Evolutionary conservation across 148 eudicot genomes (phyloP).

Genomic region (Spergularia marina): DNA sequence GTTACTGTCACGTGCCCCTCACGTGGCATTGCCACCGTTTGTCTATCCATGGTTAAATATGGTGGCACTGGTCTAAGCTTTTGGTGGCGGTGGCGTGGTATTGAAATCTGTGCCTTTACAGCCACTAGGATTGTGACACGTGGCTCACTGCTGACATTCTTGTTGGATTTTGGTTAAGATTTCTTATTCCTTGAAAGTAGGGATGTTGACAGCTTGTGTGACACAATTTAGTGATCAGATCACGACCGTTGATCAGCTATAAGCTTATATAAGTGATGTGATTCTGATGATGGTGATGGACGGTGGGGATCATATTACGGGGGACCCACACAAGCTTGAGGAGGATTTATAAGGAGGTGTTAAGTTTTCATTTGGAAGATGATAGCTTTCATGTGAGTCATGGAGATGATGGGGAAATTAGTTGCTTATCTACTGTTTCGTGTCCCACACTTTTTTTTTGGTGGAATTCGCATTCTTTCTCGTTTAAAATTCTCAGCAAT

Average conservation of each 20-base stretch:
- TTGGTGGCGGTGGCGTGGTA: background rate
- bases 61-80: background rate
- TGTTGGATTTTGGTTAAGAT: background rate
- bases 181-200: background rate
- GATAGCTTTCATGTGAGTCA: constrained; percentile 26
- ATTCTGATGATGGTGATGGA: constrained; percentile 2
- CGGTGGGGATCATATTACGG: constrained; percentile 8
- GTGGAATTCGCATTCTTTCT: background rate
- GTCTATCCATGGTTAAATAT: background rate
- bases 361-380: constrained; percentile 11
- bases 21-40: constrained; percentile 9
- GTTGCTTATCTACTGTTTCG: constrained; percentile 16
- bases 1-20: constrained; percentile 1
- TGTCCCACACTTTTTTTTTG: constrained; percentile 22
- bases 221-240: background rate
- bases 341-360: background rate
- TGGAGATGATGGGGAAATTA: constrained; percentile 12
- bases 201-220: constrained; percentile 1
- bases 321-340: background rate
- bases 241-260: constrained; percentile 8
- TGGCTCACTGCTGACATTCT: constrained; percentile 13
- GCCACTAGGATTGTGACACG: constrained; percentile 14
- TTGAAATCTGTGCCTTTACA: background rate
- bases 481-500: background rate
- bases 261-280: background rate